Conservation (phyloP, 2,329 filamentous ascomycete species). For the Clathrospora elynae region DNA sequence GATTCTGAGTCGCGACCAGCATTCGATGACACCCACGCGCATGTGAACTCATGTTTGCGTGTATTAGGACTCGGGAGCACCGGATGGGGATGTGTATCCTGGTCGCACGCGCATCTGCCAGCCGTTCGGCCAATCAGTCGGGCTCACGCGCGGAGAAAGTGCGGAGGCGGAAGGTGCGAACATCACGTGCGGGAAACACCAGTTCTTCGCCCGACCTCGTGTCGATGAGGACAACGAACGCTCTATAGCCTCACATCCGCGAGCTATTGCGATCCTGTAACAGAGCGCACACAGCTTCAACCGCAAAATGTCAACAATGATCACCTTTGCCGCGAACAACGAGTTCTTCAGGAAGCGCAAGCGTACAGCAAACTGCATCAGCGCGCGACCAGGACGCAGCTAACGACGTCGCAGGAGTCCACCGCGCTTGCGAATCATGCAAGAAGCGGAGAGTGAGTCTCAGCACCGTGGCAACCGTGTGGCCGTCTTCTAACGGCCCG, state of each 20-base stretch:
- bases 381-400: conserved; percentile 25
- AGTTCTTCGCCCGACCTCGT: conserved; percentile 27
- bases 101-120: conserved; percentile 3
- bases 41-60: no score
- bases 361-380: conserved; percentile 32
- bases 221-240: conserved; percentile 27
- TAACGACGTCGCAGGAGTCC: conserved; percentile 43
- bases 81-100: conserved; percentile 16
- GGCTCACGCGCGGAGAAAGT: conserved; percentile 21
- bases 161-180: conserved; percentile 27
- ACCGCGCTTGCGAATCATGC: conserved; percentile 52
- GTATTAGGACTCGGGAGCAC: no score
- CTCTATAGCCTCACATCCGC: conserved; percentile 16
- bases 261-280: conserved; percentile 10
- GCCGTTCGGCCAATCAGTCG: conserved; percentile 17
- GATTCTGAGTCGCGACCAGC: conserved; percentile 26
- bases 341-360: conserved; percentile 53
- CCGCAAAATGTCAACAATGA: conserved; percentile 49
- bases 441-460: conserved; percentile 50
- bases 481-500: conserved; percentile 26
- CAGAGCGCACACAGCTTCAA: conserved; percentile 10
- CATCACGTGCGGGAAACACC: conserved; percentile 31
- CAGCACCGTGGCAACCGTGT: conserved; percentile 14
- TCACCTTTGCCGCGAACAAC: conserved; percentile 54
- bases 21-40: no score